These are phyloP conservation scores for Sporothrix luriei DNA, from an alignment of 2,329 filamentous ascomycete genomes.

Conservation along the genomic window DNA sequence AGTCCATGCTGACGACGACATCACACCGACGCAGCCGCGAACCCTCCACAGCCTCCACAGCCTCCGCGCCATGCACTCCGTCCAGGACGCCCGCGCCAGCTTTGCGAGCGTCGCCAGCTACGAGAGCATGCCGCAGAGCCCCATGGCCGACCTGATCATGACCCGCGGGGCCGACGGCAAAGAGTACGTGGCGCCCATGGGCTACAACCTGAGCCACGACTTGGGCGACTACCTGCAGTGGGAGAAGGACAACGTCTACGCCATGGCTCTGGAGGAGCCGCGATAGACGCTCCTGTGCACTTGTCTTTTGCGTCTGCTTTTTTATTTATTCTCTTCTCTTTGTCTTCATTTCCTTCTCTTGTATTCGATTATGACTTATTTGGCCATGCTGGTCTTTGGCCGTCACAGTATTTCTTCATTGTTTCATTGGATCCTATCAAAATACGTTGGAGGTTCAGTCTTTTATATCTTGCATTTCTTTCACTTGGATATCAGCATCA, in stretches of 20 bases:
- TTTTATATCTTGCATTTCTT: neutral
- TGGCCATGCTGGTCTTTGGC: constrained; percentile 1
- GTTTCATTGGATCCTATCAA: neutral
- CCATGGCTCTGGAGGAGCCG: constrained; percentile 29
- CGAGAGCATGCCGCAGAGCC: constrained; percentile 54
- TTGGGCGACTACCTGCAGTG: constrained; percentile 61
- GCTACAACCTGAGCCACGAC: constrained; percentile 62
- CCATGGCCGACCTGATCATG: constrained; percentile 53
- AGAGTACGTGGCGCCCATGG: constrained; percentile 56
- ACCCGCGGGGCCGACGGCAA: constrained; percentile 47
- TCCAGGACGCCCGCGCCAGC: constrained; percentile 30
- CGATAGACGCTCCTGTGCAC: neutral
- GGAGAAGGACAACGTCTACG: constrained; percentile 57
- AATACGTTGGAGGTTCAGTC: neutral
- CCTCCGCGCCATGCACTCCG: neutral
- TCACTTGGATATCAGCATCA: neutral
- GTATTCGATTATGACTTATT: neutral
- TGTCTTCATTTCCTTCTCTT: too few relatives aligned
- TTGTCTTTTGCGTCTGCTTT: neutral
- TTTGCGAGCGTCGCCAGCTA: constrained; percentile 42
- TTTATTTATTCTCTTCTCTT: neutral
- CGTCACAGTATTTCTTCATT: neutral
- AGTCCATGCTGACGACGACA: neutral
- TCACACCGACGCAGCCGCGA: neutral
- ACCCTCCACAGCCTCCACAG: constrained; percentile 11